These are phyloP conservation scores for Paecilomyces sp. DNA, from an alignment of 2,329 filamentous ascomycete genomes.

Conservation along the genomic window DNA sequence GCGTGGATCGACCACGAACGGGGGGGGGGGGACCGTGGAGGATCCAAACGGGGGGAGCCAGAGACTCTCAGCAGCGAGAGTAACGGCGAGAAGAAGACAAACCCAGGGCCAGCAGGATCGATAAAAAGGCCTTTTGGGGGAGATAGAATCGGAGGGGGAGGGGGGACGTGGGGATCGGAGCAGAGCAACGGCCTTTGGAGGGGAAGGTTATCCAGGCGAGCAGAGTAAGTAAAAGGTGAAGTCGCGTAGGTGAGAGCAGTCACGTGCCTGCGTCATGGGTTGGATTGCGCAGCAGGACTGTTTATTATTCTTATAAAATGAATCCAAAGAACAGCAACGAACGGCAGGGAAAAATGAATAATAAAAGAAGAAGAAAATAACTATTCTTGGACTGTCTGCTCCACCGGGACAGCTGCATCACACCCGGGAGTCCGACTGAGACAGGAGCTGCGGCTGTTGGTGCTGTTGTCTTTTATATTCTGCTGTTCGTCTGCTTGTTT, in stretches of 20 bases:
- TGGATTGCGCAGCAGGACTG: slow-evolving; percentile 16
- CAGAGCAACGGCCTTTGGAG: slow-evolving; percentile 3
- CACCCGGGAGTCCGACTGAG: no score
- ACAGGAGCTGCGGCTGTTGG: no score
- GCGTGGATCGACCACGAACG: background rate
- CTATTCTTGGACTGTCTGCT: background rate
- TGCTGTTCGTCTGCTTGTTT: no score
- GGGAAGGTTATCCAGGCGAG: slow-evolving; percentile 13
- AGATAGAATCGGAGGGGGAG: background rate
- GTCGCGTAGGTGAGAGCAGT: slow-evolving; percentile 17
- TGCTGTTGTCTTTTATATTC: no score
- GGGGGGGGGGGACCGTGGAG: background rate
- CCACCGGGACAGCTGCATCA: background rate
- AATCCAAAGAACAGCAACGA: background rate
- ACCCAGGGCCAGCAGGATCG: background rate
- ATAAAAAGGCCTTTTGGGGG: background rate
- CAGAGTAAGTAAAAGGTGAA: slow-evolving; percentile 13
- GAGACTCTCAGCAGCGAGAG: background rate
- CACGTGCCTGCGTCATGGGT: slow-evolving; percentile 31
- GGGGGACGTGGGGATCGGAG: background rate
- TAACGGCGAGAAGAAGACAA: background rate
- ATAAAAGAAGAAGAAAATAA: no score
- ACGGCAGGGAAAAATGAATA: no score
- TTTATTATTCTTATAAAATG: no score
- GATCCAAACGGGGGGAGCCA: background rate